A percentile compares a stretch with the other conserved stretches of the same genome.
Conservation (phyloP, 2,329 filamentous ascomycete species). For the Knoxdaviesia proteae region DNA sequence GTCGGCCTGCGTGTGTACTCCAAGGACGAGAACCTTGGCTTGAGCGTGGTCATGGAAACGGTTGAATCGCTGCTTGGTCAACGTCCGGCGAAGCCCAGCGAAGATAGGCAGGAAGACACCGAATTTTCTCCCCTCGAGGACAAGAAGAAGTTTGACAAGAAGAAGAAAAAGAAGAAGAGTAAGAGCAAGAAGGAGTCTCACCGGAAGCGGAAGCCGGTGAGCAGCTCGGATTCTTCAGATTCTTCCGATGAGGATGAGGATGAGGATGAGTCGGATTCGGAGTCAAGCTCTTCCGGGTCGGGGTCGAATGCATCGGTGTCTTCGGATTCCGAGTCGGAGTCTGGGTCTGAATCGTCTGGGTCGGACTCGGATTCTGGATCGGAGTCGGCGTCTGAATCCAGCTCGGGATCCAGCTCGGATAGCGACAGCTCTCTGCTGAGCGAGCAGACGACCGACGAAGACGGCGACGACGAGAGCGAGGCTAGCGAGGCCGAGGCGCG, state of each 20-base stretch:
- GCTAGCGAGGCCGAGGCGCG: neutral
- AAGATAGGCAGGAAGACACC: conserved; percentile 2
- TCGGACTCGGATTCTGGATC: neutral
- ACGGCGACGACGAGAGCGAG: conserved; percentile 1
- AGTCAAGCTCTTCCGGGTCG: too few relatives aligned
- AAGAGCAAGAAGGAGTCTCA: conserved; percentile 18
- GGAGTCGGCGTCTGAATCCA: neutral
- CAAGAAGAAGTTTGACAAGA: conserved; percentile 1
- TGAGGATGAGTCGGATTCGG: too few relatives aligned
- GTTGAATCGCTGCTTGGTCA: conserved; percentile 26
- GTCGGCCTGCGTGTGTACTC: conserved; percentile 41
- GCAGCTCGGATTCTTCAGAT: too few relatives aligned
- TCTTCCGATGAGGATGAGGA: too few relatives aligned
- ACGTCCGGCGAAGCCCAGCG: neutral
- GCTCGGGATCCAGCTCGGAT: neutral
- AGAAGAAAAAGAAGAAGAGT: conserved; percentile 32
- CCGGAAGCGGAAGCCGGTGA: neutral
- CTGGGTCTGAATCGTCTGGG: too few relatives aligned
- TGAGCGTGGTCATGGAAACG: conserved; percentile 37
- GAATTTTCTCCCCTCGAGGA: neutral
- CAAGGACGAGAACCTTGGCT: conserved; percentile 30
- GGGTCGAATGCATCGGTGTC: too few relatives aligned
- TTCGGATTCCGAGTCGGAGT: neutral
- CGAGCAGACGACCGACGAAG: neutral
- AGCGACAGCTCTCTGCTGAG: neutral